A percentile compares a stretch with the other conserved stretches of the same genome.
Evolutionary conservation across 352 stramenopile species (phyloP).

Genomic region (Phytophthora megakarya): DNA sequence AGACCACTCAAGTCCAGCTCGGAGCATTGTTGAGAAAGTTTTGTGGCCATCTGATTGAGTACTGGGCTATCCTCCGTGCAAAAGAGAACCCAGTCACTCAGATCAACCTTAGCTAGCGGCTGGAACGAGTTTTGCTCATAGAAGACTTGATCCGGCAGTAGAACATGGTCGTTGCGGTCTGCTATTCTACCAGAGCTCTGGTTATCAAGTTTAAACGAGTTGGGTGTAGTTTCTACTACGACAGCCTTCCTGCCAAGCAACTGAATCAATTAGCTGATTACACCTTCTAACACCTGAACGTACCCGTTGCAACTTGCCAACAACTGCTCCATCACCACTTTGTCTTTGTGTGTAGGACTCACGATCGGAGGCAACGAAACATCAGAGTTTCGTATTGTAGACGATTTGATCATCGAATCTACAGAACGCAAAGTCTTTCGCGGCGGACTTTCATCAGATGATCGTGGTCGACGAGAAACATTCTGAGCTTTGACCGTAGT

Average conservation of each 20-base stretch:
- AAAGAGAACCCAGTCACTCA: constrained; percentile 61
- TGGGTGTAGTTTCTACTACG: background rate
- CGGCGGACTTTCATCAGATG: constrained; percentile 25
- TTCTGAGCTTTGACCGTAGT: background rate
- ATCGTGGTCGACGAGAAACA: constrained; percentile 20
- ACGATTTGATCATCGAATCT: constrained; percentile 29
- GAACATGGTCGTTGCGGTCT: background rate
- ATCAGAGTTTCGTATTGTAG: constrained; percentile 12
- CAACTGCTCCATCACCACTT: constrained; percentile 48
- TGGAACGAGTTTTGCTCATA: constrained; percentile 59
- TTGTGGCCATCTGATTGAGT: constrained; percentile 44
- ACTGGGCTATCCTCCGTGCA: constrained; percentile 32
- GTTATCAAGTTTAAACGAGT: constrained; percentile 29
- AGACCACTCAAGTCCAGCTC: constrained; percentile 57
- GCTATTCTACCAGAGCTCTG: constrained; percentile 44
- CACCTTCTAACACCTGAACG: background rate
- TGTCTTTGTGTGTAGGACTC: constrained; percentile 38
- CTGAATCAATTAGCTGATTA: constrained; percentile 10
- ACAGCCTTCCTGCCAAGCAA: constrained; percentile 27
- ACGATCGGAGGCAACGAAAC: constrained; percentile 44
- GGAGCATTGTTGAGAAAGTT: constrained; percentile 48
- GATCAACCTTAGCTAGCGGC: constrained; percentile 41
- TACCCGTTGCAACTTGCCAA: constrained; percentile 54
- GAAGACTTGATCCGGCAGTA: constrained; percentile 57
- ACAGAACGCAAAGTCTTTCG: constrained; percentile 19